Evolutionary conservation across 768 basidiomycete genomes (phyloP).

Genomic region (Porpolomopsis calyptriformis): DNA sequence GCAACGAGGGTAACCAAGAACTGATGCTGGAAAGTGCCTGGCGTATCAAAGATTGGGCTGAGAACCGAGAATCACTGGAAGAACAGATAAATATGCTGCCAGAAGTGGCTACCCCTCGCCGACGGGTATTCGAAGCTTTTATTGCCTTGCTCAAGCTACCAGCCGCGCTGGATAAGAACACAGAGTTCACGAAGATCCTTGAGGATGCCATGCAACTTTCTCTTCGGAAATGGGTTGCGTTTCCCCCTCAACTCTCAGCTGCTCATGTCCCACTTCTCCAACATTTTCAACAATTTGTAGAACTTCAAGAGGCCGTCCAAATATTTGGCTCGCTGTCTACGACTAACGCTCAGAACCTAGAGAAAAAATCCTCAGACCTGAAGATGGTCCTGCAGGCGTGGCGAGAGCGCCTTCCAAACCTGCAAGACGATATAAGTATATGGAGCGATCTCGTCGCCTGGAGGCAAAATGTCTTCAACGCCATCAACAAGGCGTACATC

Average conservation of each 20-base stretch:
- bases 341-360: conserved; percentile 81
- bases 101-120: conserved; percentile 87
- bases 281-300: conserved; percentile 98
- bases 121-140: conserved; percentile 95
- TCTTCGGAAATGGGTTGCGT: conserved; percentile 87
- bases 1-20: conserved; percentile 83
- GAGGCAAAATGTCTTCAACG: conserved; percentile 96
- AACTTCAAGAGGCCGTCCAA: conserved; percentile 89
- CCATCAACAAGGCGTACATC: conserved; percentile 93
- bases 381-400: conserved; percentile 96
- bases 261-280: conserved; percentile 92
- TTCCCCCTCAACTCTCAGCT: conserved; percentile 78
- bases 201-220: conserved; percentile 97
- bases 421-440: conserved; percentile 94
- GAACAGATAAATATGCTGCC: conserved; percentile 70
- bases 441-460: conserved; percentile 99
- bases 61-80: conserved; percentile 66
- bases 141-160: conserved; percentile 81
- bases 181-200: conserved; percentile 77
- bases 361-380: conserved; percentile 89
- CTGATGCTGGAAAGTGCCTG: conserved; percentile 91
- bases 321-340: conserved; percentile 85
- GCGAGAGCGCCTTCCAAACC: conserved; percentile 92
- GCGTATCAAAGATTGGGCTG: conserved; percentile 88
- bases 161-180: conserved; percentile 68